Evolutionary conservation across 2,329 filamentous ascomycete genomes (phyloP).

Genomic region (Diplodia scrobiculata): DNA sequence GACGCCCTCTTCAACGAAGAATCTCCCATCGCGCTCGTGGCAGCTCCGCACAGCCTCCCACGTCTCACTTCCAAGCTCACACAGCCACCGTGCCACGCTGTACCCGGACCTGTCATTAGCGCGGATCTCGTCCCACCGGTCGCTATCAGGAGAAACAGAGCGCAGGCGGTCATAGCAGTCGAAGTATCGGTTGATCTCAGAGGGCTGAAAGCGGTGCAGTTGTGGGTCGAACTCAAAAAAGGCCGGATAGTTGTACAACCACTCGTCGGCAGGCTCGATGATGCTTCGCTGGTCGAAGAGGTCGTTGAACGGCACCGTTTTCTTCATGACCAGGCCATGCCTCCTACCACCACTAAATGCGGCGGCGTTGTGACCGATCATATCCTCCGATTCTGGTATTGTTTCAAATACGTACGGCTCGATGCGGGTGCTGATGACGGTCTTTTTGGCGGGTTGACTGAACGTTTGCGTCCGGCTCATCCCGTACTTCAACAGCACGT

Average conservation of each 20-base stretch:
- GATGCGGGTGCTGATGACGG: not conserved
- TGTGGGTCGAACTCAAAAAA: constrained; percentile 20
- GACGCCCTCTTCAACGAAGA: not conserved
- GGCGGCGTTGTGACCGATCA: not conserved
- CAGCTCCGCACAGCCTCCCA: constrained; percentile 7
- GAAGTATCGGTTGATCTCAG: not conserved
- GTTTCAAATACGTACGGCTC: constrained; percentile 3
- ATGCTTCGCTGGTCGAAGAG: constrained; percentile 28
- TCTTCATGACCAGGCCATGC: constrained; percentile 10
- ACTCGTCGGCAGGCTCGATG: constrained; percentile 28
- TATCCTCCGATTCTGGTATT: not conserved
- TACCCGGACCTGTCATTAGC: not conserved
- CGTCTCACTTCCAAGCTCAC: constrained; percentile 6
- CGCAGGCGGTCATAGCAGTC: not conserved
- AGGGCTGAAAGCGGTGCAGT: not conserved
- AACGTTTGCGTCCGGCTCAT: not conserved
- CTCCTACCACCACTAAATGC: not conserved
- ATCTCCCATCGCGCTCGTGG: not conserved
- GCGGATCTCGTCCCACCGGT: constrained; percentile 8
- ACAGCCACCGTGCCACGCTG: not conserved
- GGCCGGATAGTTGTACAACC: constrained; percentile 29
- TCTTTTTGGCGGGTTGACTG: not conserved
- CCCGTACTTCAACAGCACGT: constrained; percentile 22
- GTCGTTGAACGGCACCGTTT: constrained; percentile 21
- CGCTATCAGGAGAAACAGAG: not conserved